A percentile compares a stretch with the other conserved stretches of the same genome.
Conservation (phyloP, 106 monocot genomes). For the Platanthera guangdongensis region DNA sequence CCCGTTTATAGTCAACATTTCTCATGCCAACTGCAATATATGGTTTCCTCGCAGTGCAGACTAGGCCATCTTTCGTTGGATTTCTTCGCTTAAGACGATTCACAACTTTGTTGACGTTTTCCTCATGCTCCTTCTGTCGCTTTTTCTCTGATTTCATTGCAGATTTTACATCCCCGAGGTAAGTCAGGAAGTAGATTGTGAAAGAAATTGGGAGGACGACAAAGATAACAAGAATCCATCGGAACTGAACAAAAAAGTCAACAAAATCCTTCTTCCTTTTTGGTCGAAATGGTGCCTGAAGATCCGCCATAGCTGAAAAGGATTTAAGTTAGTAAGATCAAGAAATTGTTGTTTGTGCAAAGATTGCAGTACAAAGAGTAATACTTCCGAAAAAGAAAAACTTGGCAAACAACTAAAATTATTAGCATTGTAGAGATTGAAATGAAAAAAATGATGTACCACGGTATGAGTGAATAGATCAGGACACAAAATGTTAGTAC, state of each 20-base stretch:
- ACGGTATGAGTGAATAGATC: no score
- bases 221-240: conserved; percentile 42
- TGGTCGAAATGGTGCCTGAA: conserved; percentile 15
- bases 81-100: conserved; percentile 32
- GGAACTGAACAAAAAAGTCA: conserved; percentile 31
- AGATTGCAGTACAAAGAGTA: not conserved
- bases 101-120: conserved; percentile 32
- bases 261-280: conserved; percentile 38
- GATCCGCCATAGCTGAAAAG: conserved; percentile 15
- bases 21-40: conserved; percentile 32
- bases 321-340: not conserved
- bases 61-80: conserved; percentile 28
- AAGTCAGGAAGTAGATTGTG: conserved; percentile 26
- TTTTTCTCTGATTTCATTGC: conserved; percentile 35
- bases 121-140: conserved; percentile 46
- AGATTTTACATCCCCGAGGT: conserved; percentile 28
- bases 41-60: conserved; percentile 32
- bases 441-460: no score
- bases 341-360: not conserved
- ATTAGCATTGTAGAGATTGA: no score
- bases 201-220: conserved; percentile 44
- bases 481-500: no score
- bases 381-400: not conserved
- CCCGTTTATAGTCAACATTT: conserved; percentile 31
- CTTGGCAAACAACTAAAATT: no score